Evolutionary conservation across 768 basidiomycete species (phyloP), one percentile per base, ranked within the genome.

Genomic region (Leccinum arenicola): DNA sequence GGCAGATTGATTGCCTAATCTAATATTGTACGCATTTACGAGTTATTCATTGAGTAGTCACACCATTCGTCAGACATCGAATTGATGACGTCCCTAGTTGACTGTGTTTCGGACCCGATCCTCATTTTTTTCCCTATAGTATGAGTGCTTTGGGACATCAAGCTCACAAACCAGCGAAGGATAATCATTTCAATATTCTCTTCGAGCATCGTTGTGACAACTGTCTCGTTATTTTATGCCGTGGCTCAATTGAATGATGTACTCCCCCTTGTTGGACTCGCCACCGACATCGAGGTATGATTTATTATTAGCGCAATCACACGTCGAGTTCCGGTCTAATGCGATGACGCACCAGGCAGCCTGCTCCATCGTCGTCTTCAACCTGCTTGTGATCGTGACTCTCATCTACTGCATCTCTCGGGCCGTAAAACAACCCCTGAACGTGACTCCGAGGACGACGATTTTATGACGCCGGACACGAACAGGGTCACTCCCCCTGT

Each of bases 381-480:
- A 64, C 40, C 33, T 69, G 3, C 62, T 69, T 9, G 66, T 69
- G 31, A 50, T 64, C 25, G 60, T 50, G 35, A 69, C 62, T 4
- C 53, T 57, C 35, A 4, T 61, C 21, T 63, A 71, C 52, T 60
- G 58, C 14, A 49, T 62, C 40, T 51, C 48, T 40, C 62, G 45
- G 21, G 33, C 48, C 6, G 19, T 17, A 12, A 31, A 50, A 35
- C 49, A 8, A 11, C 6, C 8, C 3, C 33, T 36, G 66, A 51
- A 29, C 14, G 49, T 12, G 61, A 57, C n/a, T 29, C 36, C 25
- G 54, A 52, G 21, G 61, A 57, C 11, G 53, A 49, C 25, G 19
- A 45, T 0, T 21, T 45, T 19, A 45, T 6, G n/a, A 61, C 55
- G 27, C 40, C 61, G 9, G 23, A 43, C 2, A 21, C 23, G 10